Base-by-base conservation (phyloP, 2,329 filamentous ascomycete species). In the Colletotrichum cuscutae region DNA sequence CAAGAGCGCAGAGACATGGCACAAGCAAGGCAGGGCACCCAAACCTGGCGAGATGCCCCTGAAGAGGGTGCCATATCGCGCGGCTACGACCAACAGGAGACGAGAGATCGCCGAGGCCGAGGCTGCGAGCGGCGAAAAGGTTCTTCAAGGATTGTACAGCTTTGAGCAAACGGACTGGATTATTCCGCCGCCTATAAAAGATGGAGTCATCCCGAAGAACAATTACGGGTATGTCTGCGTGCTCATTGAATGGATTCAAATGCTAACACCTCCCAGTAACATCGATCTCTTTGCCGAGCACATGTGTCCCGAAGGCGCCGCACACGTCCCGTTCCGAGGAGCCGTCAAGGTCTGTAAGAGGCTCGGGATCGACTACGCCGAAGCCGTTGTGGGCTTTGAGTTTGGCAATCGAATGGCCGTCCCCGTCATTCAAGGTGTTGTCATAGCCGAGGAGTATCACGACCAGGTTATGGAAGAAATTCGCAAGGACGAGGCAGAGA, bases 331-430 rank as follows among this genome's bases (percentile, higher is more conserved):
- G 0, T 91, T 92, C 66, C 90, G 92, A 58, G 94, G 94, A 0
- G 93, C 92, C 0, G 91, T 92, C 37, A 91, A 92, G 60, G 89
- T 98, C 1, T 98, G 96, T 81, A 95, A 94, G 80, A 92, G 93
- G 74, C 86, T 99, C 0, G 90, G 91, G 4, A 93, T 98, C 49
- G 95, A 98, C 79, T 97, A 92, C 77, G 97, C 97, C 0, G 97
- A 98, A 82, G 97, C 97, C 1, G 97, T 98, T 2, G 95, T 95
- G 0, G 97, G 95, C 1, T 99, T 99, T 80, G 97, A 99, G 79
- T 99, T 98, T 80, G 96, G 96, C 0, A 93, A 97, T 77, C 93
- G 97, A 73, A 95, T 97, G 88, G 97, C 97, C 5, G 95, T 98
- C 1, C 97, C 97, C 0, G 91, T 98, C 0, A 93, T 98, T 32